Conservation (phyloP, 2,329 filamentous ascomycete species). For the Penicillium sp. region DNA sequence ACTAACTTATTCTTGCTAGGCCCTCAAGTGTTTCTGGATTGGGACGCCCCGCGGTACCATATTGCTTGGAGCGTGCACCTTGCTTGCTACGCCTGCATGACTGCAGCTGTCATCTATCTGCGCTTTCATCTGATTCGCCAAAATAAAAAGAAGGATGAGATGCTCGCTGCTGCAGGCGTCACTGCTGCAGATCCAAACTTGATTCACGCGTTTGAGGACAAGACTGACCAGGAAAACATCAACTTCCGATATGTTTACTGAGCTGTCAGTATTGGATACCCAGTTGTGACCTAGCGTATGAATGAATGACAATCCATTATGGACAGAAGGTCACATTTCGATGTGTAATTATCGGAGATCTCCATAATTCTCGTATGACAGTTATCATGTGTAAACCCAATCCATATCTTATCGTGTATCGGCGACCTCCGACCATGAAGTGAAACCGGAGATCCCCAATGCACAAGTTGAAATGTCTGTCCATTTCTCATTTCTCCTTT, state of each 20-base stretch:
- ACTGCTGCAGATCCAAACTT: conserved; percentile 45
- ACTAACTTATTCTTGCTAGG: conserved; percentile 33
- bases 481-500: not conserved
- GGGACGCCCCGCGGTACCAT: conserved; percentile 64
- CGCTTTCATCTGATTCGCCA: conserved; percentile 58
- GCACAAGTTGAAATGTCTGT: not conserved
- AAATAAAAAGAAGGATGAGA: conserved; percentile 59
- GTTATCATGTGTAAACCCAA: not conserved
- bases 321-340: not conserved
- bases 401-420: not conserved
- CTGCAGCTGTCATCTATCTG: conserved; percentile 58
- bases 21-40: conserved; percentile 63
- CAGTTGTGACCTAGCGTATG: no score
- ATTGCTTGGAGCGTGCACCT: conserved; percentile 69
- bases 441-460: not conserved
- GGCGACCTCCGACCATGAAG: conserved; percentile 2
- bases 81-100: conserved; percentile 64
- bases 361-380: not conserved
- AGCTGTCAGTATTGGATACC: not conserved
- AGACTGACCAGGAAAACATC: conserved; percentile 62
- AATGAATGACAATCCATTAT: no score
- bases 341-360: not conserved
- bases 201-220: conserved; percentile 60
- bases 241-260: conserved; percentile 60
- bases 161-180: conserved; percentile 44